phyloP scores from a whole-genome alignment of 2,329 filamentous ascomycete genomes.

The Aspergillus intermedius region DNA sequence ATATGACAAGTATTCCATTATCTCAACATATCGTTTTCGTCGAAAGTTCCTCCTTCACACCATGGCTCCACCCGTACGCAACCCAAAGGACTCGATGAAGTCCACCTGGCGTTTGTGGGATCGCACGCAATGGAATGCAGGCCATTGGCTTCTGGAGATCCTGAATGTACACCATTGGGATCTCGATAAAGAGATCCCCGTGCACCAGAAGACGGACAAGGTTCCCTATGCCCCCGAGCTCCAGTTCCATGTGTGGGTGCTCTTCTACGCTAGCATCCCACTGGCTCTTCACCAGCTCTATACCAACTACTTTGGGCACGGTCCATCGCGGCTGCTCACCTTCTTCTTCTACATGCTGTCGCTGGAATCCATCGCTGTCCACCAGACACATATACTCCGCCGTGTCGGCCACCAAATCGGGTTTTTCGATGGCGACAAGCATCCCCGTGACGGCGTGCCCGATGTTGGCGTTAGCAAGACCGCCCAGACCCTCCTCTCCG shows the following conservation, averaged over 20 bases:
- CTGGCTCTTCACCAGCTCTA: conserved; percentile 34
- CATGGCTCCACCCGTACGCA: conserved; percentile 1
- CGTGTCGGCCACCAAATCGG: conserved; percentile 33
- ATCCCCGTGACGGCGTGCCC: conserved; percentile 38
- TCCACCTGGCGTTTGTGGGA: conserved; percentile 33
- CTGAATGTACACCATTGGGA: conserved; percentile 23
- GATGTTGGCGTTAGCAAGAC: conserved; percentile 32
- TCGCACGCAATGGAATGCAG: conserved; percentile 22
- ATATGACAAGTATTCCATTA: not conserved
- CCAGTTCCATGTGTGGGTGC: conserved; percentile 33
- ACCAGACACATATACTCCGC: conserved; percentile 33
- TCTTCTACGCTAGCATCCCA: conserved; percentile 34
- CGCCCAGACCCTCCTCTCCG: conserved; percentile 23
- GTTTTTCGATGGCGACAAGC: conserved; percentile 41
- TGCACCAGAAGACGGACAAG: conserved; percentile 36
- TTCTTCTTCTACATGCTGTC: conserved; percentile 33
- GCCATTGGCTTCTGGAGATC: conserved; percentile 28
- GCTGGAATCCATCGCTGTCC: conserved; percentile 36
- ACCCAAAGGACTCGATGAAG: conserved; percentile 34
- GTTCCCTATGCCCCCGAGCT: conserved; percentile 33
- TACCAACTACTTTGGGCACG: conserved; percentile 21
- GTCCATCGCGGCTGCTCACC: conserved; percentile 21
- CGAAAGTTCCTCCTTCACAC: not conserved
- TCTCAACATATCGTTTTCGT: not conserved
- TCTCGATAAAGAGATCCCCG: conserved; percentile 27